phyloP scores from a whole-genome alignment of 768 basidiomycete genomes.

The Exidia glandulosa region DNA sequence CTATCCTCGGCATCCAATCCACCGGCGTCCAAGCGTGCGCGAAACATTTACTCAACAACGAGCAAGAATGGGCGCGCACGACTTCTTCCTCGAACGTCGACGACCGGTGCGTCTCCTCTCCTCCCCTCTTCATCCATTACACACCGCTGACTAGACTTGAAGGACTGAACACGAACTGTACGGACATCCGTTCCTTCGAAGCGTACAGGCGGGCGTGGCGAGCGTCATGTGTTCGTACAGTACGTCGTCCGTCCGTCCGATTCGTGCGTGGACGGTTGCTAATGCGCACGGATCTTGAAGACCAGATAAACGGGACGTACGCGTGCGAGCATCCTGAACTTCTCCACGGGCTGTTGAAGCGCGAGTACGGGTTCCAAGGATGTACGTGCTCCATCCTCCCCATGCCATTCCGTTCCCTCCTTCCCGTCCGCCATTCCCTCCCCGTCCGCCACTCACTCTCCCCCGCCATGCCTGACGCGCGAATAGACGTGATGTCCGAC shows the following conservation, averaged over 20 bases:
- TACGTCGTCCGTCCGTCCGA: conserved; percentile 11
- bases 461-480: not conserved
- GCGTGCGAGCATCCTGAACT: conserved; percentile 66
- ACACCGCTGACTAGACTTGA: conserved; percentile 32
- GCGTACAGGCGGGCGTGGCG: conserved; percentile 63
- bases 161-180: conserved; percentile 57
- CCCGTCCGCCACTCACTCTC: too few species aligned
- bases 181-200: conserved; percentile 54
- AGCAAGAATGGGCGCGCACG: conserved; percentile 24
- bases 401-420: too few species aligned
- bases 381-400: not conserved
- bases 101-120: conserved; percentile 41
- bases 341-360: conserved; percentile 64
- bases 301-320: conserved; percentile 31
- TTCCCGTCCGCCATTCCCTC: too few species aligned
- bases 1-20: conserved; percentile 69
- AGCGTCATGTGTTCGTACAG: conserved; percentile 73
- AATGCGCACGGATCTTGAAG: not conserved
- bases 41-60: conserved; percentile 47
- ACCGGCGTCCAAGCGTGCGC: conserved; percentile 79
- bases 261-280: not conserved
- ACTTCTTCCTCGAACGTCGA: conserved; percentile 51
- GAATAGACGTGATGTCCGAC: conserved; percentile 56
- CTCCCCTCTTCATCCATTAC: conserved; percentile 43
- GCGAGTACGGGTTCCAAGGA: conserved; percentile 59